Base-by-base conservation (phyloP, 2,329 filamentous ascomycete genomes). In the Phialophora verrucosa region DNA sequence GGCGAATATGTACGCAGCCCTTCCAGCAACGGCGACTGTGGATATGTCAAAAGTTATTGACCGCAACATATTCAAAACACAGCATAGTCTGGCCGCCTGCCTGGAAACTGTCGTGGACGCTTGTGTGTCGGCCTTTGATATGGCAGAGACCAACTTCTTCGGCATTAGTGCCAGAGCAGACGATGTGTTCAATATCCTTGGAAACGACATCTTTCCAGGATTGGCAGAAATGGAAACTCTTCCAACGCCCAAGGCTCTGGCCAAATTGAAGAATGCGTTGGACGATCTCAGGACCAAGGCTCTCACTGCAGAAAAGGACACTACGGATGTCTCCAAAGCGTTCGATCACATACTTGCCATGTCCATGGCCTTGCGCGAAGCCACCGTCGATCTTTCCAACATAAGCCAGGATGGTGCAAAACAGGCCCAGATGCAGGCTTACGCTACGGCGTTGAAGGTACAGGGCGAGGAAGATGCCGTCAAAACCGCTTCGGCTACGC, bases 301-400 rank as follows among this genome's bases (percentile, higher is more conserved):
- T 11, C 20, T 50, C 10, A 17, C n/a, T 11, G 47, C 47, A 20
- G 20, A 50, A 17, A 11, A 7, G 47, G 47, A 50, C 47, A 50
- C 47, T 27, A 4, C 47, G 17, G n/a, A 50, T 14, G 47, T 50
- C 47, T 50, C 47, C 3, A 50, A 50, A 14, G 17, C 47, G 3
- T 50, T 50, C 12, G 47, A 50, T 27, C n/a, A 25, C 47, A 17
- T 50, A 27, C 47, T 50, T 27, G 47, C 47, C 47, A 50, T 50
- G 47, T 50, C 47, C 47, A 50, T 50, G 47, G 47, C 47, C n/a
- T 23, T 50, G 47, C 47, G 47, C 10, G 17, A 50, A 50, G 47
- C 47, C n/a, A 50, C 47, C n/a, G 47, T 50, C 25, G 47, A 50
- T 50, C 25, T 50, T 11, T 20, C 47, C n/a, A 50, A 23, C 25